Evolutionary conservation across 805 yeast genomes (phyloP), one percentile per base, ranked within the genome.

Genomic region (Metschnikowia koreensis): DNA sequence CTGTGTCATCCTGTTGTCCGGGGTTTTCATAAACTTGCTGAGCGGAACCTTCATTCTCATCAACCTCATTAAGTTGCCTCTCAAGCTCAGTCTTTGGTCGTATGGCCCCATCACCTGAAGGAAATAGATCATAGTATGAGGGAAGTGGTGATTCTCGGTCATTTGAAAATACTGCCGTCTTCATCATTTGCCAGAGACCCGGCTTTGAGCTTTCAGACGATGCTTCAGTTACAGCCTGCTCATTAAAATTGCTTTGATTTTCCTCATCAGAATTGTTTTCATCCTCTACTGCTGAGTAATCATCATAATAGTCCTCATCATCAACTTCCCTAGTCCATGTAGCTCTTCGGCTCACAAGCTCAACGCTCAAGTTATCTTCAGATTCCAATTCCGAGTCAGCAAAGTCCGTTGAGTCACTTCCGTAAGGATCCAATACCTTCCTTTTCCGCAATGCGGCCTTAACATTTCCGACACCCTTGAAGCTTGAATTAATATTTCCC

Each of bases 91-190:
- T 53, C 60, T 73, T 73, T 17, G 77, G 76, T 47, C 66, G 69
- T 17, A 64, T 51, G 15, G 46, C 53, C 1, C 62, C 58, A 17
- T 54, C 57, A 41, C 47, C 43, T 48, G 73, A 69, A 34, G 94
- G 96, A 74, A 82, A 87, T 39, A 87, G 74, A 53, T 87, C 96
- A 60, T 87, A 89, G 63, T 87, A 87, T 16, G 81, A 77, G 3
- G 96, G 96, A 57, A 87, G 75, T 6, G 62, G 64, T 11, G 65
- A 67, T 39, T 65, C 71, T 26, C 58, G 65, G 38, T 68, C 72
- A 33, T 67, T 66, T 44, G 68, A 65, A 56, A 75, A 75, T 6
- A 73, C 78, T 1, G 61, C 61, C 42, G 71, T 70, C 59, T 73
- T 74, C 48, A 75, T 73, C 56, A 67, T 71, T 48, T 71, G 74